Conservation (phyloP, 768 basidiomycete genomes). For the Podaxis pistillaris region DNA sequence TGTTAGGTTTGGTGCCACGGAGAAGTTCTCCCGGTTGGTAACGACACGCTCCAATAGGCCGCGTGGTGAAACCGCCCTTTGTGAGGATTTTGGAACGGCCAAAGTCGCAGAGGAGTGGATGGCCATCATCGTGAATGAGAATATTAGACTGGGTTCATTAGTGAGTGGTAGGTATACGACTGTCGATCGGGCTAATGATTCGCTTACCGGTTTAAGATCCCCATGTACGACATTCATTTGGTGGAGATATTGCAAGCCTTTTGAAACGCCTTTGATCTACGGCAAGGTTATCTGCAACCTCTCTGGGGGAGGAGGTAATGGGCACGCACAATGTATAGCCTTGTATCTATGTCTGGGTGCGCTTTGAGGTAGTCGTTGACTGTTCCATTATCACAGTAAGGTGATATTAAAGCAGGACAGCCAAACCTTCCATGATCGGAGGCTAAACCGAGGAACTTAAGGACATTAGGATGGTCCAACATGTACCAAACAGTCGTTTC, state of each 20-base stretch:
- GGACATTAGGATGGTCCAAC: conserved; percentile 19
- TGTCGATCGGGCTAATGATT: not conserved
- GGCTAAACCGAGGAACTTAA: conserved; percentile 19
- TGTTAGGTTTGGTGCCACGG: conserved; percentile 4
- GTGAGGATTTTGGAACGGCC: conserved; percentile 19
- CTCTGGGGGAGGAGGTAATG: not conserved
- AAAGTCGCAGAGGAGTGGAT: conserved; percentile 21
- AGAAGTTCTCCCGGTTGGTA: conserved; percentile 19
- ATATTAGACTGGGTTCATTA: not conserved
- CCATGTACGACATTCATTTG: conserved; percentile 12
- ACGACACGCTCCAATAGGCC: conserved; percentile 12
- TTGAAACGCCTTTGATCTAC: conserved; percentile 9
- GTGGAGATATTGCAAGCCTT: conserved; percentile 22
- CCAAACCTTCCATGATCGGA: not conserved
- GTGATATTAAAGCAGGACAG: conserved; percentile 1
- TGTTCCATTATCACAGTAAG: conserved; percentile 4
- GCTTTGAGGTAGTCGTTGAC: not conserved
- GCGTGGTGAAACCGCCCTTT: conserved; percentile 17
- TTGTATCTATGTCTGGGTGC: not conserved
- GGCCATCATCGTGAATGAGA: conserved; percentile 13
- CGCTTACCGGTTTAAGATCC: conserved; percentile 11
- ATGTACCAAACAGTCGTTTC: conserved; percentile 19
- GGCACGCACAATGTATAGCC: not conserved
- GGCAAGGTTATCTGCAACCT: not conserved
- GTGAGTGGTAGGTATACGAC: not conserved